Base-by-base conservation (phyloP, 1,284 basidiomycete species). In the Moesziomyces parantarcticus region DNA sequence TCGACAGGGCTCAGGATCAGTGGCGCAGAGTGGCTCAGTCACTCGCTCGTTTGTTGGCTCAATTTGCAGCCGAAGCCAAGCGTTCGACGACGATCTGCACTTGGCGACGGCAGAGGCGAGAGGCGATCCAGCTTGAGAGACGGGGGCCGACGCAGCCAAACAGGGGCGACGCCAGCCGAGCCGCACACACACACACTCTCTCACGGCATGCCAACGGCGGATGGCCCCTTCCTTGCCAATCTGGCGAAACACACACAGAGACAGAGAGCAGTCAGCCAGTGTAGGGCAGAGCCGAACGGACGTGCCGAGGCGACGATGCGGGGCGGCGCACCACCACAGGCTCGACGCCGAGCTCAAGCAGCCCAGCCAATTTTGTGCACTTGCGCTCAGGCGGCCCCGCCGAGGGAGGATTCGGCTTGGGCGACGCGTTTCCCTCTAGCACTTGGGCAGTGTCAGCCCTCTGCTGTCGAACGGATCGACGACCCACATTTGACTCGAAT, bases 241-340 rank as follows among this genome's bases (percentile, higher is more conserved):
- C 14, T 21, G 21, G 22, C 29, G 42, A 52, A 44, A 52, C 50
- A 52, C 44, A 44, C 50, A 52, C 50, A 34, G 20, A 34, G 26
- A 51, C 50, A 51, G 25, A 41, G 43, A 10, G 4, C 43, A 21
- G 20, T 23, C 29, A 32, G 29, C 26, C 26, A 29, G 26, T 9
- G 26, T 10, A n/a, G n/a, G n/a, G n/a, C n/a, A n/a, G 26, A 29
- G 26, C 29, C 29, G 29, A 32, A 13, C 29, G 29, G 10, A 13
- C 10, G 29, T 13, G 29, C 29, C 29, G 29, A 32, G 26, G 26
- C 26, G 26, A 9, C 5, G 26, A 26, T 26, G 26, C 5, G 9
- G 26, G 26, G 26, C 26, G 26, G 10, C 26, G 26, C 26, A n/a
- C n/a, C n/a, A n/a, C n/a, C n/a, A n/a, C n/a, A n/a, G n/a, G n/a